Evolutionary conservation across 164 flowering plant genomes (phyloP).

Genomic region (Annona cherimola): DNA sequence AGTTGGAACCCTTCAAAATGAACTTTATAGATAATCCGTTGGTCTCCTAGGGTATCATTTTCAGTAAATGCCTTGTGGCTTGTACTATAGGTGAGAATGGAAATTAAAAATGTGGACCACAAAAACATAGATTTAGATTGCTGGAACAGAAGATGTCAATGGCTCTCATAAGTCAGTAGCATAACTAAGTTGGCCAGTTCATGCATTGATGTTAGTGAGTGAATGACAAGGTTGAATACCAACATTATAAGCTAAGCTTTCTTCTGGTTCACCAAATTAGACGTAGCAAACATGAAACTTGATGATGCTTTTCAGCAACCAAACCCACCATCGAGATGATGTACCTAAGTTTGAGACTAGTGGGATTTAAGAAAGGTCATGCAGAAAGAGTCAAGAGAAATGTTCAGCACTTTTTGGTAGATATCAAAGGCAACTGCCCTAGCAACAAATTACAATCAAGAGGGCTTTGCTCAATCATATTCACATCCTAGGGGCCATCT

Average conservation of each 20-base stretch:
- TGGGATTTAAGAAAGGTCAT: too few relatives aligned
- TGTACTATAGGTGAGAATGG: not conserved
- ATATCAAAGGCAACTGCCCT: not conserved
- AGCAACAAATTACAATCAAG: too few relatives aligned
- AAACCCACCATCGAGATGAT: not conserved
- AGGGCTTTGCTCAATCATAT: too few relatives aligned
- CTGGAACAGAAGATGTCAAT: not conserved
- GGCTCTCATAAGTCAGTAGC: not conserved
- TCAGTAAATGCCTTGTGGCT: not conserved
- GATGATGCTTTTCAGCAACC: not conserved
- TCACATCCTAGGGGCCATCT: not conserved
- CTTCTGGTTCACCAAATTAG: not conserved
- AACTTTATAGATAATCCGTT: too few relatives aligned
- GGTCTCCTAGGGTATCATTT: not conserved
- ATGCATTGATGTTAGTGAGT: too few relatives aligned
- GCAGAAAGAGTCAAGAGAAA: too few relatives aligned
- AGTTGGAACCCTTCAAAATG: not conserved
- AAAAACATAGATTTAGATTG: not conserved
- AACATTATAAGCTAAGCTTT: not conserved
- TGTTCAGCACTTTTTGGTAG: not conserved
- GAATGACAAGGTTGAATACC: not conserved
- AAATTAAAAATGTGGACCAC: not conserved
- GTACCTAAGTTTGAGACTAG: too few relatives aligned
- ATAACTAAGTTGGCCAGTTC: not conserved
- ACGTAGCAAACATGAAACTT: not conserved